Percentiles rank a stretch among this genome's conserved stretches.
phyloP scores from a whole-genome alignment of 2,329 filamentous ascomycete species.

The Alternaria brassicicola region DNA sequence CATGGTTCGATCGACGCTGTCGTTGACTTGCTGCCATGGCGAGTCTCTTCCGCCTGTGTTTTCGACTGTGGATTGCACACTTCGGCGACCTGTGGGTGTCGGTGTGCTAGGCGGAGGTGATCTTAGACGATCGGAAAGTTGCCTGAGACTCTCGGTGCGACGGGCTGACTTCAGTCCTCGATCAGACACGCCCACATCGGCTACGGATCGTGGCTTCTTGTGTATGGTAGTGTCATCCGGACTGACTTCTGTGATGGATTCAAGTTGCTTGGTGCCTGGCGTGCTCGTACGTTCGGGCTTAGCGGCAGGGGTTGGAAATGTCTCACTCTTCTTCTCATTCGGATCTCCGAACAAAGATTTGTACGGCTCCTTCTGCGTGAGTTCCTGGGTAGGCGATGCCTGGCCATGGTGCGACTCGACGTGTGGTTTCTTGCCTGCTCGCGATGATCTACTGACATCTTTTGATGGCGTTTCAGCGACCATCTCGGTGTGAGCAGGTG shows the following conservation, averaged over 20 bases:
- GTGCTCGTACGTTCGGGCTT: slow-evolving; percentile 31
- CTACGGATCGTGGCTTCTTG: slow-evolving; percentile 52
- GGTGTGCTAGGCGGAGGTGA: slow-evolving; percentile 42
- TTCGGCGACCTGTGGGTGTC: slow-evolving; percentile 35
- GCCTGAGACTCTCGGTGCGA: slow-evolving; percentile 35
- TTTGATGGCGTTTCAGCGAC: slow-evolving; percentile 17
- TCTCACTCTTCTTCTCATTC: slow-evolving; percentile 30
- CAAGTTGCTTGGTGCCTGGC: slow-evolving; percentile 49
- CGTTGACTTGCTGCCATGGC: slow-evolving; percentile 55
- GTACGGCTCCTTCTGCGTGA: slow-evolving; percentile 30
- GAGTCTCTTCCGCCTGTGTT: slow-evolving; percentile 26
- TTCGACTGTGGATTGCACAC: slow-evolving; percentile 37
- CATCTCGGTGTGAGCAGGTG: slow-evolving; percentile 21
- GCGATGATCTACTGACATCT: slow-evolving; percentile 11
- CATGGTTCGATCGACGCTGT: slow-evolving; percentile 52
- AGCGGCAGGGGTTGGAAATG: slow-evolving; percentile 30
- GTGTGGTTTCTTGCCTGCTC: slow-evolving; percentile 12
- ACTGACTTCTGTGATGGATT: slow-evolving; percentile 59
- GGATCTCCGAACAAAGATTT: slow-evolving; percentile 46
- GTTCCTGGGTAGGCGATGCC: slow-evolving; percentile 14
- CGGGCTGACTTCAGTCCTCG: slow-evolving; percentile 51
- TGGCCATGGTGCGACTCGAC: slow-evolving; percentile 14
- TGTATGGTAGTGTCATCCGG: slow-evolving; percentile 50
- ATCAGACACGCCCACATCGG: slow-evolving; percentile 53
- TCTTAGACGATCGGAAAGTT: slow-evolving; percentile 46